A percentile compares a stretch with the other conserved stretches of the same genome.
Conservation (phyloP, 495 filamentous ascomycete species). For the Glonium stellatum region DNA sequence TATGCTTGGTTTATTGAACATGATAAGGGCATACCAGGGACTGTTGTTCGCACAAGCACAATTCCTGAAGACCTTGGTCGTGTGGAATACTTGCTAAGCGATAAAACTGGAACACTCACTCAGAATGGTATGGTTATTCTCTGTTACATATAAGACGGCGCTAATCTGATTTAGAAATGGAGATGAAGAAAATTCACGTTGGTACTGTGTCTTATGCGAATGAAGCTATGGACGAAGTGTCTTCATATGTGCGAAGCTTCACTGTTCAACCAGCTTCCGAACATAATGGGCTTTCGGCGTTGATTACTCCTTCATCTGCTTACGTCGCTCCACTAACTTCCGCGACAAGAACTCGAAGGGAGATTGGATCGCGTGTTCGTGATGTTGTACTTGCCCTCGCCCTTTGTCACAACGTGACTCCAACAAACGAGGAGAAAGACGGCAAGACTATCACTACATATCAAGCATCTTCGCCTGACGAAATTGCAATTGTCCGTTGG, state of each 20-base stretch:
- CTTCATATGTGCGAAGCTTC: slow-evolving; percentile 74
- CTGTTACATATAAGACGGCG: neutral
- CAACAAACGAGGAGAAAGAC: slow-evolving; percentile 74
- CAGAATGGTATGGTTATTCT: slow-evolving; percentile 58
- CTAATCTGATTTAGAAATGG: slow-evolving; percentile 62
- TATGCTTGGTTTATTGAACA: slow-evolving; percentile 94
- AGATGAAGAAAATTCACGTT: slow-evolving; percentile 96
- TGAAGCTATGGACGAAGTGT: slow-evolving; percentile 96
- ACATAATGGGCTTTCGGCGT: slow-evolving; percentile 33
- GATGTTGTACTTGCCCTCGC: slow-evolving; percentile 88
- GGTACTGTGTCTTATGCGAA: slow-evolving; percentile 97
- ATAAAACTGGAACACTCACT: slow-evolving; percentile 96
- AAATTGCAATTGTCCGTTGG: slow-evolving; percentile 96
- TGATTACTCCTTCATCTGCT: slow-evolving; percentile 70
- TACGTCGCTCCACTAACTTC: slow-evolving; percentile 44
- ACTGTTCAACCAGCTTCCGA: slow-evolving; percentile 40
- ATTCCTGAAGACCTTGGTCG: slow-evolving; percentile 95
- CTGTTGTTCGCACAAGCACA: slow-evolving; percentile 91
- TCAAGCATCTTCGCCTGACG: slow-evolving; percentile 94
- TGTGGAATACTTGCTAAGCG: slow-evolving; percentile 92
- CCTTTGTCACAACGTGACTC: slow-evolving; percentile 96
- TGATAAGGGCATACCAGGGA: slow-evolving; percentile 80
- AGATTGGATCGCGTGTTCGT: slow-evolving; percentile 86
- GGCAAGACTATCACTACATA: slow-evolving; percentile 76
- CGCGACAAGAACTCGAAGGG: slow-evolving; percentile 72